phyloP scores from a whole-genome alignment of 495 filamentous ascomycete species.

The Aspergillus heteromorphus region DNA sequence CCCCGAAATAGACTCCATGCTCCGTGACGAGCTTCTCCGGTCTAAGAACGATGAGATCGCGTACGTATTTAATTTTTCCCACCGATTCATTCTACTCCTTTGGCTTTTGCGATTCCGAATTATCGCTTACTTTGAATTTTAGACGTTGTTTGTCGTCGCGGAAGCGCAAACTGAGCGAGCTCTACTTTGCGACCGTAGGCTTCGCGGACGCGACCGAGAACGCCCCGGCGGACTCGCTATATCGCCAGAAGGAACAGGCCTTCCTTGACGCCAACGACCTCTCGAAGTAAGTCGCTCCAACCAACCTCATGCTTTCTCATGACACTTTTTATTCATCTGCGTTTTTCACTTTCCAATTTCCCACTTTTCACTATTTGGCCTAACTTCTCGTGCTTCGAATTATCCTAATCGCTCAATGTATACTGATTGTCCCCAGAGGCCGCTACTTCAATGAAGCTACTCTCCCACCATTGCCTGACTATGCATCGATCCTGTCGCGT shows the following conservation, averaged over 20 bases:
- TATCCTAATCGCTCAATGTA: slow-evolving; percentile 14
- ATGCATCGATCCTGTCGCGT: slow-evolving; percentile 30
- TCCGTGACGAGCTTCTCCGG: slow-evolving; percentile 53
- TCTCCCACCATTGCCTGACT: slow-evolving; percentile 54
- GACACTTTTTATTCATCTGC: slow-evolving; percentile 21
- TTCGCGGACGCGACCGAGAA: slow-evolving; percentile 47
- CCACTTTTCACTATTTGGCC: slow-evolving; percentile 9
- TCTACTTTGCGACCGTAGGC: slow-evolving; percentile 57
- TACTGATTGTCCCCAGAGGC: slow-evolving; percentile 51
- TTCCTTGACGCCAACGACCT: slow-evolving; percentile 76
- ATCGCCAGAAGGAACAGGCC: slow-evolving; percentile 44
- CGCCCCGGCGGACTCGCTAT: slow-evolving; percentile 48
- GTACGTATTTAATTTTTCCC: slow-evolving; percentile 45
- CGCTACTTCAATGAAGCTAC: slow-evolving; percentile 65
- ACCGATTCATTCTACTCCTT: slow-evolving; percentile 13
- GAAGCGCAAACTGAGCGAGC: slow-evolving; percentile 77
- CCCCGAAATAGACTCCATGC: slow-evolving; percentile 47
- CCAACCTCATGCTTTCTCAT: slow-evolving; percentile 5
- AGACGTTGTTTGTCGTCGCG: slow-evolving; percentile 73
- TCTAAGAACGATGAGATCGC: slow-evolving; percentile 59
- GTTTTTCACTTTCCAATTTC: slow-evolving; percentile 19
- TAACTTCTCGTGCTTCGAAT: slow-evolving; percentile 11
- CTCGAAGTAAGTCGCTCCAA: slow-evolving; percentile 56
- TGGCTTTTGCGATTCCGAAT: slow-evolving; percentile 11
- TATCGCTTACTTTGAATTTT: slow-evolving; percentile 34